These are phyloP conservation scores for Saccharomycopsis malanga DNA, from an alignment of 805 yeast genomes.

Conservation along the genomic window DNA sequence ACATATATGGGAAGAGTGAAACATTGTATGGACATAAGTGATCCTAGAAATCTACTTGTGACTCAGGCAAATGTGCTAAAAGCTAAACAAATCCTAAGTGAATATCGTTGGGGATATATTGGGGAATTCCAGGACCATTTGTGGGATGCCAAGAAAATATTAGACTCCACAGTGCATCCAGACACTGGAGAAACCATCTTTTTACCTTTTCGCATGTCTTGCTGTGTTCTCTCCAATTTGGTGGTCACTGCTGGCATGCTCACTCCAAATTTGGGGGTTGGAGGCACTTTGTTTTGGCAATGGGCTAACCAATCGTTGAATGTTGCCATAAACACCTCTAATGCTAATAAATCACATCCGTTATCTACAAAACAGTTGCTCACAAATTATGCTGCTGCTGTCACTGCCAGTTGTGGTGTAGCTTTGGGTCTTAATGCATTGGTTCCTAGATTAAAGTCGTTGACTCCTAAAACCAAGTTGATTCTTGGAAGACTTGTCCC, in stretches of 20 bases:
- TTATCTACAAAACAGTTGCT: conserved; percentile 69
- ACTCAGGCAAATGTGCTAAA: conserved; percentile 52
- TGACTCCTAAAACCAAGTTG: conserved; percentile 64
- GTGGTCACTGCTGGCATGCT: conserved; percentile 97
- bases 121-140: conserved; percentile 66
- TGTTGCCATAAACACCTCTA: conserved; percentile 94
- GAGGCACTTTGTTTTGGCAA: conserved; percentile 96
- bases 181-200: conserved; percentile 92
- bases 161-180: conserved; percentile 93
- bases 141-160: conserved; percentile 80
- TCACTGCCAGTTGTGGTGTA: conserved; percentile 89
- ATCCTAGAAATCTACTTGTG: conserved; percentile 82
- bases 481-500: conserved; percentile 86
- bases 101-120: conserved; percentile 63
- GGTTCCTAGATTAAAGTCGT: conserved; percentile 73
- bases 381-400: conserved; percentile 80
- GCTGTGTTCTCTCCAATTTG: conserved; percentile 86
- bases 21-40: conserved; percentile 90
- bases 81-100: conserved; percentile 62
- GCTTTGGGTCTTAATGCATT: conserved; percentile 87
- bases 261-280: conserved; percentile 84
- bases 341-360: conserved; percentile 93
- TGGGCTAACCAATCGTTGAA: conserved; percentile 94
- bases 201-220: conserved; percentile 95
- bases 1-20: conserved; percentile 92